Evolutionary conservation across 2,329 filamentous ascomycete species (phyloP), one percentile per base, ranked within the genome.

Genomic region (Botryotinia narcissicola): DNA sequence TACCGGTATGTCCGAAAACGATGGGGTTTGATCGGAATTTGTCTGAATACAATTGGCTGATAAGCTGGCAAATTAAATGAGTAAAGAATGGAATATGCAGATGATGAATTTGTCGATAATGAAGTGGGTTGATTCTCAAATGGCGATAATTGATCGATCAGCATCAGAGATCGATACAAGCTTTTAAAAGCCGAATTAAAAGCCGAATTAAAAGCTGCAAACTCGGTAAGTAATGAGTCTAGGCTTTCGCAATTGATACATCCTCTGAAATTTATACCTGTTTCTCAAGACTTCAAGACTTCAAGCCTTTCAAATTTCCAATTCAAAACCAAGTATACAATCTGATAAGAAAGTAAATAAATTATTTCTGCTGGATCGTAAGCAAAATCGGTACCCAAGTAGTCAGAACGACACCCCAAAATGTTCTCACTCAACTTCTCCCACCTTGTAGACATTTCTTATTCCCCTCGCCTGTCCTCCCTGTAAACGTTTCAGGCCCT

Each of bases 391-490:
- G 48, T 25, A 14, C 10, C 25, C 22, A 0, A 12, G 2, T 8
- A 32, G 4, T 70, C 12, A 20, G 48, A 25, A 60, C 22, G 25
- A 22, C 18, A 32, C 37, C 48, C 22, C 37, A 14, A 18, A 46
- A 32, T 37, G 1, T 29, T 70, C 20, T 46, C 51, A 60, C 16
- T 70, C 67, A 44, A 35, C 37, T 44, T 75, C 75, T 35, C 60
- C 72, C 61, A 78, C 70, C 61, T 66, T 70, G 77, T 88, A 87
- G 0, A 92, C 86, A 82, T 90, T 92, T 82, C 92, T 92, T 2
- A 87, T 83, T 1, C 85, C 90, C 78, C 86, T 90, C 16, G 87
- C 88, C 81, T 87, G 89, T 0, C 89, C 90, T 42, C 84, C 84
- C 78, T 85, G 87, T 78, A 92, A 79, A 74, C 87, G 85, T 78